These are phyloP conservation scores for Raphanus raphanistrum DNA, from an alignment of 345 rosid species.

Conservation along the genomic window DNA sequence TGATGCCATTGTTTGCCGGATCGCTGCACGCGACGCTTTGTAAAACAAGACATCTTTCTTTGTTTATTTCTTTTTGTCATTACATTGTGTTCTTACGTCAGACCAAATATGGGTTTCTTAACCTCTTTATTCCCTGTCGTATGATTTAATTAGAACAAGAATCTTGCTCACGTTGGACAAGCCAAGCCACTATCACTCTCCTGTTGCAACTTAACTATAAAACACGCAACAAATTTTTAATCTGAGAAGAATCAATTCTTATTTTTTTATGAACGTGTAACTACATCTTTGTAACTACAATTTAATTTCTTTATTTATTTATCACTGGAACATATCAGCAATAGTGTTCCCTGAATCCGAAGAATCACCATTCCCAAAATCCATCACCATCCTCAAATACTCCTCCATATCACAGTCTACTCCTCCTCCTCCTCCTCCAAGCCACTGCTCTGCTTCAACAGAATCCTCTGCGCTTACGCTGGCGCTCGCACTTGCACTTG, in stretches of 20 bases:
- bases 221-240: slow-evolving; percentile 21
- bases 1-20: slow-evolving; percentile 82
- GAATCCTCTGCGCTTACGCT: slow-evolving; percentile 1
- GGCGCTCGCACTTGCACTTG: slow-evolving; percentile 2
- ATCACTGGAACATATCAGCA: slow-evolving; percentile 37
- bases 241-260: neutral
- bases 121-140: neutral
- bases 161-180: slow-evolving; percentile 10
- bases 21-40: slow-evolving; percentile 80
- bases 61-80: neutral
- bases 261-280: neutral
- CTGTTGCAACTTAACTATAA: slow-evolving; percentile 28
- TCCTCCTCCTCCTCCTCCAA: slow-evolving; percentile 7
- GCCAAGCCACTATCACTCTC: neutral
- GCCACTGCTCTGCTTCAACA: slow-evolving; percentile 31
- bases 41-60: slow-evolving; percentile 32
- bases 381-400: slow-evolving; percentile 59
- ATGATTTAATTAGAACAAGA: neutral
- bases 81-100: neutral
- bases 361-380: slow-evolving; percentile 50
- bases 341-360: slow-evolving; percentile 55
- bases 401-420: slow-evolving; percentile 46
- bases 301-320: neutral
- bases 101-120: neutral
- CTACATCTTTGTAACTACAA: neutral